These are phyloP conservation scores for Colletotrichum australisinense DNA, from an alignment of 2,329 filamentous ascomycete species.

Conservation along the genomic window DNA sequence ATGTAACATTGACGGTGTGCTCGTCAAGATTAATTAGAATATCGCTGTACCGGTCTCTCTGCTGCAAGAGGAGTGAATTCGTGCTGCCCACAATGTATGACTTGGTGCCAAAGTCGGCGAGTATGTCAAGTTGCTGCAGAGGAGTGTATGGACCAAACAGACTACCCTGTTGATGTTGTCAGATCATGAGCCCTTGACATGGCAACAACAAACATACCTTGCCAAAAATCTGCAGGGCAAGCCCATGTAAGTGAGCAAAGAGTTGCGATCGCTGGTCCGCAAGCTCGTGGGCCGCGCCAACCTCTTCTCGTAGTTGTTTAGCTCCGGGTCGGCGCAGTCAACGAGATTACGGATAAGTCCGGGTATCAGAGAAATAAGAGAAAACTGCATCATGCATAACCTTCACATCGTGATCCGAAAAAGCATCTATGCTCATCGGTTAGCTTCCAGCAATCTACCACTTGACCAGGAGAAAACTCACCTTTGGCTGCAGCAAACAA, in stretches of 20 bases:
- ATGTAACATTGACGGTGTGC: conserved; percentile 84
- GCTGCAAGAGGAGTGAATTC: conserved; percentile 92
- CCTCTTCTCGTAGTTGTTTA: conserved; percentile 84
- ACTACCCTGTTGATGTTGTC: conserved; percentile 71
- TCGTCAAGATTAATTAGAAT: conserved; percentile 97
- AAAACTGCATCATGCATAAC: conserved; percentile 98
- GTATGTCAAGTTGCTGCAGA: conserved; percentile 91
- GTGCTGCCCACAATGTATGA: conserved; percentile 98
- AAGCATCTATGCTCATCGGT: conserved; percentile 76
- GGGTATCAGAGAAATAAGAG: conserved; percentile 93
- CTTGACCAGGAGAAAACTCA: conserved; percentile 49
- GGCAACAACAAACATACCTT: conserved; percentile 66
- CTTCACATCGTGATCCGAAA: conserved; percentile 98
- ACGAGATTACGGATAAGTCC: conserved; percentile 91
- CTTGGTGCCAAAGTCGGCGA: conserved; percentile 94
- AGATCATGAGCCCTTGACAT: conserved; percentile 17
- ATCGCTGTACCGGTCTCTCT: conserved; percentile 95
- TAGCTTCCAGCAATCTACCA: background rate
- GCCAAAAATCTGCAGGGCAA: conserved; percentile 95
- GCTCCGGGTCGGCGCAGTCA: conserved; percentile 93
- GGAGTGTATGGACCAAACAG: conserved; percentile 97
- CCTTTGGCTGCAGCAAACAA: conserved; percentile 93
- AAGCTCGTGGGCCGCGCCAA: conserved; percentile 84
- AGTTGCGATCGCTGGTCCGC: conserved; percentile 90
- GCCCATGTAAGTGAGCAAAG: conserved; percentile 93